Evolutionary conservation across 345 rosid genomes (phyloP).

Genomic region (Populus deltoides): DNA sequence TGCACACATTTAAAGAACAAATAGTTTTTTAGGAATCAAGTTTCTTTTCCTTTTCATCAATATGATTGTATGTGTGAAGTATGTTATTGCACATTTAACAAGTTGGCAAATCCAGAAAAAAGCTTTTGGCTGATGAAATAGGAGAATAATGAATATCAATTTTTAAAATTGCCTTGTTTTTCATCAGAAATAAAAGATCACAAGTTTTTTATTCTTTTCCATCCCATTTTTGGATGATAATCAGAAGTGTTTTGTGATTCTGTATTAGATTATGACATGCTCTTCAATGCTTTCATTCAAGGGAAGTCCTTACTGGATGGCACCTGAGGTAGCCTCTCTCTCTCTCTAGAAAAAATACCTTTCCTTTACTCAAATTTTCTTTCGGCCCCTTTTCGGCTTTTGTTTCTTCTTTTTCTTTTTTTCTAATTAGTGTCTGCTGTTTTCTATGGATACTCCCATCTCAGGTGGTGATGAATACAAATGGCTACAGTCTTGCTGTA

Average conservation of each 20-base stretch:
- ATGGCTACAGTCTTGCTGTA: constrained; percentile 79
- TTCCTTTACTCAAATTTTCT: background rate
- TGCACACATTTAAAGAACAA: background rate
- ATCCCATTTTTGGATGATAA: constrained; percentile 2
- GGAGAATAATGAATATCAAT: background rate
- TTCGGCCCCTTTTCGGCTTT: too few species aligned
- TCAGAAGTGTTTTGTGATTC: constrained; percentile 20
- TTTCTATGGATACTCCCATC: constrained; percentile 7
- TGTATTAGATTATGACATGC: constrained; percentile 59
- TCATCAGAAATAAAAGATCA: background rate
- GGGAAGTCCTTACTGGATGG: constrained; percentile 99
- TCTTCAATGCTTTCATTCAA: constrained; percentile 92
- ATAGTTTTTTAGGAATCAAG: background rate
- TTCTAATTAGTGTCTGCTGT: background rate
- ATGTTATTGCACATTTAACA: background rate
- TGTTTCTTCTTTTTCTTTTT: background rate
- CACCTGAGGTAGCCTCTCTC: constrained; percentile 72
- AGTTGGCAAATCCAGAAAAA: background rate
- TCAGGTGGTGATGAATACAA: constrained; percentile 89
- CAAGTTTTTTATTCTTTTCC: background rate
- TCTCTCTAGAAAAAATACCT: background rate
- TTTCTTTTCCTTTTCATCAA: background rate
- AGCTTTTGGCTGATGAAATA: background rate
- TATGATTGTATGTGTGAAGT: background rate
- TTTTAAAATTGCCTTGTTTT: background rate